phyloP scores from a whole-genome alignment of 148 eudicot genomes.

The Rheum nobile region DNA sequence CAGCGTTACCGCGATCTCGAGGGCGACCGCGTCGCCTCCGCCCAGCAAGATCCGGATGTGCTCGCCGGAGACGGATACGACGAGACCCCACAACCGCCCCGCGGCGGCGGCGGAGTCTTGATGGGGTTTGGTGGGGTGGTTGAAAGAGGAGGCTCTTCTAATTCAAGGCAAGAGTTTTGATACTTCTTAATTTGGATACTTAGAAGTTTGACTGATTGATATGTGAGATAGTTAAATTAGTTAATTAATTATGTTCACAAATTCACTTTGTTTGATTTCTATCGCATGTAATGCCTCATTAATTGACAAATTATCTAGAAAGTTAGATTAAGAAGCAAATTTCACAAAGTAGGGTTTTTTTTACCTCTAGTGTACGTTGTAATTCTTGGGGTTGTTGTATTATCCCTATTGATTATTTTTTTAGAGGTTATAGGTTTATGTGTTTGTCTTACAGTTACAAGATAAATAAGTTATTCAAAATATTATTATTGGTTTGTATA shows the following conservation, averaged over 20 bases:
- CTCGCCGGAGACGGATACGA: background rate
- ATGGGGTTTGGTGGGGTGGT: conserved; percentile 10
- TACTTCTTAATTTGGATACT: background rate
- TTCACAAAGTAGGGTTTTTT: background rate
- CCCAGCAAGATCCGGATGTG: background rate
- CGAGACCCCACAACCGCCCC: background rate
- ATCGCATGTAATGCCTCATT: background rate
- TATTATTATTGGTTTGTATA: no score
- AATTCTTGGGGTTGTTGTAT: background rate
- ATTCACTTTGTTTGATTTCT: background rate
- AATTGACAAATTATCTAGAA: background rate
- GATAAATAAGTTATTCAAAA: no score
- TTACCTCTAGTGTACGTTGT: background rate
- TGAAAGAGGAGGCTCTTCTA: conserved; percentile 5
- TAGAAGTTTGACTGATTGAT: background rate
- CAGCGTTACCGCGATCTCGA: background rate
- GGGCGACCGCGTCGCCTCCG: background rate
- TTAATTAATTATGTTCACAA: background rate
- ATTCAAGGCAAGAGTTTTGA: conserved; percentile 1
- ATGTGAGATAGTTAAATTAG: background rate
- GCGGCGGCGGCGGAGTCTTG: background rate
- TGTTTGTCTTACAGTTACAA: background rate
- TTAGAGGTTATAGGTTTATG: background rate
- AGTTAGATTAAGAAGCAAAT: background rate
- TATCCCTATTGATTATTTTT: background rate